These are phyloP conservation scores for Metschnikowia kofuensis DNA, from an alignment of 805 yeast species.

Conservation along the genomic window DNA sequence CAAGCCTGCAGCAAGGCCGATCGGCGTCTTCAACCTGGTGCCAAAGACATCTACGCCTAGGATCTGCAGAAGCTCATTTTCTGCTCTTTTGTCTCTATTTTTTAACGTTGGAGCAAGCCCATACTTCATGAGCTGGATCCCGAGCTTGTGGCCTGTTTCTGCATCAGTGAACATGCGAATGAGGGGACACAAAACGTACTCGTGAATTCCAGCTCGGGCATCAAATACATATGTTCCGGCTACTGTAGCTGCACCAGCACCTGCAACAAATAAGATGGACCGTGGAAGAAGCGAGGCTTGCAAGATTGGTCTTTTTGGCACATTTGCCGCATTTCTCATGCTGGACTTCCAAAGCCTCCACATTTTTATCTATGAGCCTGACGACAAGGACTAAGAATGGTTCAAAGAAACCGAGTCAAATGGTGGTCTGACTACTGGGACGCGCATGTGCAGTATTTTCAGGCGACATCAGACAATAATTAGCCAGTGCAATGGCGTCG, in stretches of 20 bases:
- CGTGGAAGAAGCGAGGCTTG: conserved; percentile 19
- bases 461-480: too few relatives aligned
- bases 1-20: conserved; percentile 94
- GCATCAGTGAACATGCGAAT: conserved; percentile 70
- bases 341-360: conserved; percentile 6
- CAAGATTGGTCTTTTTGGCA: conserved; percentile 3
- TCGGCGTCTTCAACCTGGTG: conserved; percentile 64
- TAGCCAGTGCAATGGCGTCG: too few relatives aligned
- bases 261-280: conserved; percentile 18
- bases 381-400: not conserved
- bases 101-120: conserved; percentile 65
- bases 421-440: too few relatives aligned
- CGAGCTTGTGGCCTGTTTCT: conserved; percentile 81
- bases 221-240: conserved; percentile 60
- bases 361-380: not conserved
- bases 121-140: conserved; percentile 64
- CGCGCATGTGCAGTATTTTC: too few relatives aligned
- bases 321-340: not conserved
- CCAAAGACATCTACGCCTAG: conserved; percentile 67
- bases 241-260: conserved; percentile 25
- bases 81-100: conserved; percentile 47
- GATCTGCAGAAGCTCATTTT: conserved; percentile 28
- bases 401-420: too few relatives aligned
- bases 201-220: conserved; percentile 80
- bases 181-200: conserved; percentile 75